A percentile compares a stretch with the other conserved stretches of the same genome.
phyloP scores from a whole-genome alignment of 768 basidiomycete species.

The Vishniacozyma victoriae region DNA sequence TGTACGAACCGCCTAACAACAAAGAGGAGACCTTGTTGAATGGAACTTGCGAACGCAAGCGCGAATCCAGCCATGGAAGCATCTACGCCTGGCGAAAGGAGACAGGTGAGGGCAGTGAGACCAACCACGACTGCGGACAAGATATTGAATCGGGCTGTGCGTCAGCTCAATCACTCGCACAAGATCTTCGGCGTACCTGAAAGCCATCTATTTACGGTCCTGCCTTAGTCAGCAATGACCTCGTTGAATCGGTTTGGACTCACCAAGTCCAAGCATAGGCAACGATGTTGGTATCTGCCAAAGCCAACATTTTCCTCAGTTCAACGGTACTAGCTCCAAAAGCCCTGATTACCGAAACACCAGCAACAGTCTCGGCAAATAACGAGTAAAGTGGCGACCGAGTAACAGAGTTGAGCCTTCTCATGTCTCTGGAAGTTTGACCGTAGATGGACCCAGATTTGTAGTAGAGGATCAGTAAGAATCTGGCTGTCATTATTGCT shows the following conservation, averaged over 20 bases:
- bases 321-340: slow-evolving; percentile 64
- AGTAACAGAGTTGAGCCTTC: slow-evolving; percentile 50
- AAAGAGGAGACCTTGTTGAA: slow-evolving; percentile 60
- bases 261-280: slow-evolving; percentile 72
- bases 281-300: slow-evolving; percentile 35
- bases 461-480: slow-evolving; percentile 47
- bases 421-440: slow-evolving; percentile 65
- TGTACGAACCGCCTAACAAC: slow-evolving; percentile 59
- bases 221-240: slow-evolving; percentile 4
- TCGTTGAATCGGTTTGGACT: slow-evolving; percentile 53
- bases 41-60: slow-evolving; percentile 71
- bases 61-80: slow-evolving; percentile 83
- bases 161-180: slow-evolving; percentile 1
- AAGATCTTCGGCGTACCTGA: slow-evolving; percentile 15
- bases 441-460: slow-evolving; percentile 57
- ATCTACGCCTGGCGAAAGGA: slow-evolving; percentile 64
- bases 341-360: slow-evolving; percentile 61
- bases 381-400: slow-evolving; percentile 55
- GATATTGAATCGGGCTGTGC: slow-evolving; percentile 79
- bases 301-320: slow-evolving; percentile 31
- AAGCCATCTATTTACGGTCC: slow-evolving; percentile 71
- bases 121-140: slow-evolving; percentile 67
- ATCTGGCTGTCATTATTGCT: slow-evolving; percentile 1
- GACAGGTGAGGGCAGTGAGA: slow-evolving; percentile 61
- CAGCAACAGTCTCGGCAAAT: slow-evolving; percentile 55